Percentiles rank a stretch among this genome's conserved stretches.
Evolutionary conservation across 139 green algal species (phyloP).

Genomic region (Tetraselmis chui): DNA sequence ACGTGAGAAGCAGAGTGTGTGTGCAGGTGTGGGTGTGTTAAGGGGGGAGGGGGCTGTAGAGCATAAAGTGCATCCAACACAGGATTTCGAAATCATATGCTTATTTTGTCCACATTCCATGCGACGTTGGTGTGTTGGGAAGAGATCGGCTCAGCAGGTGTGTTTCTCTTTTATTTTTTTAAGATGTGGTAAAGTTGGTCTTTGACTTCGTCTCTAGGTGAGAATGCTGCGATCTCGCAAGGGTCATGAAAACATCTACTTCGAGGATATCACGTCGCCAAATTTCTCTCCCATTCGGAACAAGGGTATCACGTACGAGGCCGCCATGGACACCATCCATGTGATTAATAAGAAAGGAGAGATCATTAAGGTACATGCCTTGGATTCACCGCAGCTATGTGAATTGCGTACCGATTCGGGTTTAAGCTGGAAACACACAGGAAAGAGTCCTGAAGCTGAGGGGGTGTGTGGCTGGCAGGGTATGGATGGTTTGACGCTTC

Average conservation of each 20-base stretch:
- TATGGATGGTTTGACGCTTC: constrained; percentile 14
- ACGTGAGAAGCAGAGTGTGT: background rate
- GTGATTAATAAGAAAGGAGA: constrained; percentile 7
- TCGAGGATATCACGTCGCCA: constrained; percentile 19
- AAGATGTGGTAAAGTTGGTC: no score
- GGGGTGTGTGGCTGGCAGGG: no score
- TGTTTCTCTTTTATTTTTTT: no score
- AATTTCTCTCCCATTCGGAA: constrained; percentile 4
- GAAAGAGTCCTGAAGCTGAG: no score
- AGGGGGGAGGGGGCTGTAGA: background rate
- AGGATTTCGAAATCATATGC: no score
- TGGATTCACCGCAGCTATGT: no score
- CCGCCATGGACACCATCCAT: background rate
- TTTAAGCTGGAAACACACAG: no score
- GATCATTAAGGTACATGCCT: constrained; percentile 17
- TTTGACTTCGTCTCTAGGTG: background rate
- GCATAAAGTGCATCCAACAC: no score
- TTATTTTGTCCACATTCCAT: no score
- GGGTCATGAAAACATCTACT: constrained; percentile 18
- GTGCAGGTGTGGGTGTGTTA: background rate
- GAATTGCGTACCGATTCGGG: no score
- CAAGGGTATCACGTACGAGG: background rate
- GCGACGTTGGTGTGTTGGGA: no score
- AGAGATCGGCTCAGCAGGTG: no score
- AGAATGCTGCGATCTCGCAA: background rate